Conservation (phyloP, 257 asterid genomes). For the Solanum piurae region DNA sequence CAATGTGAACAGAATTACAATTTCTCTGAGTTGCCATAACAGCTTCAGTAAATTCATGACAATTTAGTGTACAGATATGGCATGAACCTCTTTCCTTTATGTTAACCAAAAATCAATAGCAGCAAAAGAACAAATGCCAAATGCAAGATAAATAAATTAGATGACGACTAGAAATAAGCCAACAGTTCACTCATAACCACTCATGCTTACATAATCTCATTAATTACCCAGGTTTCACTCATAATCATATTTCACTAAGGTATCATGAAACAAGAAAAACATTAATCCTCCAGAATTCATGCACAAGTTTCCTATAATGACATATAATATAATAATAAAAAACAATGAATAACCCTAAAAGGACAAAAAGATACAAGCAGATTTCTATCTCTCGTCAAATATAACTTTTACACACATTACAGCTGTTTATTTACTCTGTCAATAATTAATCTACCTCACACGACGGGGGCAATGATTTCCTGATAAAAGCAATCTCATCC, state of each 20-base stretch:
- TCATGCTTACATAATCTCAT: not conserved
- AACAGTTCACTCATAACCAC: not conserved
- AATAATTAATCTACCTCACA: conserved; percentile 54
- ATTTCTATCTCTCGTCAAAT: not conserved
- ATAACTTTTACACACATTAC: not conserved
- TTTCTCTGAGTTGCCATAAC: not conserved
- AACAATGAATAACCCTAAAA: not conserved
- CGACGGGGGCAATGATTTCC: conserved; percentile 49
- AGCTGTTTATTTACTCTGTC: not conserved
- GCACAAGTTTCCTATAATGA: not conserved
- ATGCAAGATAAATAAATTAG: not conserved
- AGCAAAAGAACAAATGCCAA: not conserved
- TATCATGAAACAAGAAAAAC: not conserved
- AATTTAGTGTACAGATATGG: not conserved
- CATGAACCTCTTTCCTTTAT: not conserved
- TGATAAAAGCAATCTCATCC: conserved; percentile 72
- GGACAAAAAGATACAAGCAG: not conserved
- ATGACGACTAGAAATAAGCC: not conserved
- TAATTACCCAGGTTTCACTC: not conserved
- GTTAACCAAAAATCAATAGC: not conserved
- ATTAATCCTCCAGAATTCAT: not conserved
- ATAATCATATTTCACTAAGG: not conserved
- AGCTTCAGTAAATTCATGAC: not conserved
- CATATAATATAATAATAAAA: not conserved
- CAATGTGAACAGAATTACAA: not conserved